Evolutionary conservation across 306 rosid genomes (phyloP), one percentile per base, ranked within the genome.

Genomic region (Coriaria nepalensis): DNA sequence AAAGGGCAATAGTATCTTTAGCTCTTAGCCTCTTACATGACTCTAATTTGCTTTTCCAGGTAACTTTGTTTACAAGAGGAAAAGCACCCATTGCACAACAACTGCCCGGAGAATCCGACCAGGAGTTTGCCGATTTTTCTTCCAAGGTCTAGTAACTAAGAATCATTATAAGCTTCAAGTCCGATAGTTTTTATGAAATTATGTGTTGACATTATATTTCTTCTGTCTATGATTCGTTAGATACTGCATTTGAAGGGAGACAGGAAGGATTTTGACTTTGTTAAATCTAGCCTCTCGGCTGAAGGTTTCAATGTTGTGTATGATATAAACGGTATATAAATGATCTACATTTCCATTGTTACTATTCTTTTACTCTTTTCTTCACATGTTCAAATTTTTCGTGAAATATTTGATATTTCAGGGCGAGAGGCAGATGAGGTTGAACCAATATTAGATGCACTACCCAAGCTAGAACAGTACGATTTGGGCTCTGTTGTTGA

Each of bases 381-480:
- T 48, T 51, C 65, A 46, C 15, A 35, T 50, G 54, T 48, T 36
- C 35, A 36, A 53, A 37, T 39, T 5, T 53, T 45, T 48, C 4
- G 51, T 20, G 61, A 34, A 44, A 32, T 51, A 33, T 64, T 66
- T 55, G 41, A 32, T 51, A 33, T 64, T 66, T 52, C 83, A 90
- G 98, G 98, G 61, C 65, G 98, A 53, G 95, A 90, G 78, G 98
- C 95, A 35, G 74, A 46, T 34, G 95, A 90, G 73, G 80, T 81
- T 49, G 87, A 74, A 37, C 98, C 98, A 5, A 90, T 90, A 50
- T 5, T 85, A 53, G 94, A 81, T 15, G 98, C 92, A 52, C 69
- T 85, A 32, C 98, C 98, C 3, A 85, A 90, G 39, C 68, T 90
- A 9, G 83, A 90, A 62, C 95, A 85, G 95, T 90, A 69, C 77